A percentile compares a stretch with the other conserved stretches of the same genome.
These are phyloP conservation scores for Fusarium devonianum DNA, from an alignment of 2,329 filamentous ascomycete species.

Conservation along the genomic window DNA sequence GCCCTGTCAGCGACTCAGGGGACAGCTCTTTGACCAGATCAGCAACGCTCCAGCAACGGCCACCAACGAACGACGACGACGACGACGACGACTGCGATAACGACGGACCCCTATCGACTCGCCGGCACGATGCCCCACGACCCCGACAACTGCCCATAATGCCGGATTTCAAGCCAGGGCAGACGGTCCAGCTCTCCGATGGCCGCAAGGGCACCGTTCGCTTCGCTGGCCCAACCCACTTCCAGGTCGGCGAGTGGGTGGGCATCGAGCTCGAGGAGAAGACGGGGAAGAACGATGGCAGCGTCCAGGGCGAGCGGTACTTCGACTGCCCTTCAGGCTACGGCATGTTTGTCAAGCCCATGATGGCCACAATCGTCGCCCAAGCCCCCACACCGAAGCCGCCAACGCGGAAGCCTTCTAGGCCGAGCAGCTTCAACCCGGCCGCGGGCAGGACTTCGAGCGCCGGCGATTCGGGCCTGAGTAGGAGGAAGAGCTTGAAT, in stretches of 20 bases:
- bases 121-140: conserved; percentile 46
- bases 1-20: conserved; percentile 33
- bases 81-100: neutral
- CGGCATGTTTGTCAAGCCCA: conserved; percentile 85
- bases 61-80: conserved; percentile 4
- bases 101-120: conserved; percentile 11
- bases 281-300: conserved; percentile 92
- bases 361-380: conserved; percentile 68
- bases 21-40: conserved; percentile 15
- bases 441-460: conserved; percentile 51
- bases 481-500: conserved; percentile 73
- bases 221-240: conserved; percentile 80
- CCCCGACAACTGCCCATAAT: conserved; percentile 44
- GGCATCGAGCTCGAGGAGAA: conserved; percentile 86
- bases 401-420: conserved; percentile 49
- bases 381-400: conserved; percentile 53
- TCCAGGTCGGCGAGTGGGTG: conserved; percentile 85
- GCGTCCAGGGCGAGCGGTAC: conserved; percentile 85
- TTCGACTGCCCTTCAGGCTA: conserved; percentile 81
- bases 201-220: conserved; percentile 79
- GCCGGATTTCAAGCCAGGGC: conserved; percentile 69
- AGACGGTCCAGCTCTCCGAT: conserved; percentile 80
- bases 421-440: conserved; percentile 59
- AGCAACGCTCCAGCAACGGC: conserved; percentile 7
- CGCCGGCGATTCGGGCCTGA: conserved; percentile 59